These are phyloP conservation scores for Lasiosphaeriaceae sp. DNA, from an alignment of 495 filamentous ascomycete genomes.

Conservation along the genomic window DNA sequence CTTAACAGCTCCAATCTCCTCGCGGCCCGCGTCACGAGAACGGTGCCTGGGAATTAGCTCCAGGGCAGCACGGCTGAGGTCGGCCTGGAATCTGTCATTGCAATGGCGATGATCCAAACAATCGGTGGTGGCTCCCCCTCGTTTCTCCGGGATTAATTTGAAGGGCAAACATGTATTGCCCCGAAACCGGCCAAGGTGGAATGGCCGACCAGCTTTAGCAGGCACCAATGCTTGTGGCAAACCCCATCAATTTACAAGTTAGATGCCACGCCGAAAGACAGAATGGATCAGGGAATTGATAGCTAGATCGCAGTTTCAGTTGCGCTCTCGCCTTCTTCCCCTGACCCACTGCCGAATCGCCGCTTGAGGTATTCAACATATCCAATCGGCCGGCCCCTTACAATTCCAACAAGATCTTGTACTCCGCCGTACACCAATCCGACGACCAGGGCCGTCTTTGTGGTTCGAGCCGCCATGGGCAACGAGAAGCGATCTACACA, in stretches of 20 bases:
- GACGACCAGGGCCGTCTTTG: conserved; percentile 70
- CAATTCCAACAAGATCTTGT: conserved; percentile 51
- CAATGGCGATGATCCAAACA: too few species aligned
- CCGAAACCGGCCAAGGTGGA: too few species aligned
- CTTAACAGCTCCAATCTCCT: not conserved
- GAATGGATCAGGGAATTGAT: conserved; percentile 23
- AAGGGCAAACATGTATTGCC: too few species aligned
- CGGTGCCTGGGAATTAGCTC: not conserved
- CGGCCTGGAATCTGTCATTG: not conserved
- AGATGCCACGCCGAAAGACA: too few species aligned
- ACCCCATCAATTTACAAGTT: too few species aligned
- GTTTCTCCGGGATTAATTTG: too few species aligned
- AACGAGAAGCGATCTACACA: conserved; percentile 72
- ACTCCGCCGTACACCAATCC: conserved; percentile 76
- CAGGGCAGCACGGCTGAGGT: not conserved
- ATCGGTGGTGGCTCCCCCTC: too few species aligned
- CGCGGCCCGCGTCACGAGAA: not conserved
- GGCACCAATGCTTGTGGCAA: too few species aligned
- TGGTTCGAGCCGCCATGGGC: conserved; percentile 76
- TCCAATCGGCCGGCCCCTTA: conserved; percentile 63
- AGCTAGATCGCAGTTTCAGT: conserved; percentile 62
- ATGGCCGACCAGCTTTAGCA: too few species aligned
- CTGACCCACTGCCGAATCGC: conserved; percentile 10
- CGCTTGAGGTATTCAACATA: conserved; percentile 65
- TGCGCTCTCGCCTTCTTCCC: conserved; percentile 56